A percentile compares a stretch with the other conserved stretches of the same genome.
Evolutionary conservation across 2,329 filamentous ascomycete genomes (phyloP).

Genomic region (Truncatella angustata): DNA sequence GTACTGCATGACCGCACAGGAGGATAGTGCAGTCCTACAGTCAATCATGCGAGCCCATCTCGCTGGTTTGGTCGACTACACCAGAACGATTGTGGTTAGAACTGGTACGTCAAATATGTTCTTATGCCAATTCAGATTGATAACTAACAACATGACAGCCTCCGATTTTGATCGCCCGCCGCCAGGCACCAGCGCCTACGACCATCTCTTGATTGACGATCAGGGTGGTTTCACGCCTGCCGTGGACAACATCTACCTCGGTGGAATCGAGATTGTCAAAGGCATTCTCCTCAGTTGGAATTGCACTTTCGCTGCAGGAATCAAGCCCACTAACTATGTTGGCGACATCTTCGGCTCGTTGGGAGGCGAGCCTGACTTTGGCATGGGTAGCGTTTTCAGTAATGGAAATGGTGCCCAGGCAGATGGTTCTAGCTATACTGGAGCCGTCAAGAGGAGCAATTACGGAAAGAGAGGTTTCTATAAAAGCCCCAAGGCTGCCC

Average conservation of each 20-base stretch:
- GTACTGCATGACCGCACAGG: slow-evolving; percentile 72
- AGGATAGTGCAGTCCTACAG: slow-evolving; percentile 69
- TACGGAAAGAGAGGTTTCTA: slow-evolving; percentile 3
- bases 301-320: slow-evolving; percentile 52
- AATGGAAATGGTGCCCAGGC: slow-evolving; percentile 3
- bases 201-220: slow-evolving; percentile 58
- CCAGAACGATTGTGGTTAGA: slow-evolving; percentile 65
- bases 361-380: slow-evolving; percentile 65
- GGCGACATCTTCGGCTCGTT: slow-evolving; percentile 71
- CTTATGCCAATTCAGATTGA: neutral
- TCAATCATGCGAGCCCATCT: slow-evolving; percentile 60
- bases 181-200: slow-evolving; percentile 50
- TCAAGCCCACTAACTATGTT: slow-evolving; percentile 62
- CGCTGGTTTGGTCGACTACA: slow-evolving; percentile 60
- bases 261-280: slow-evolving; percentile 62
- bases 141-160: slow-evolving; percentile 28
- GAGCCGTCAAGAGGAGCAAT: slow-evolving; percentile 7
- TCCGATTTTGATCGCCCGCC: slow-evolving; percentile 72
- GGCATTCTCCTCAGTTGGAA: slow-evolving; percentile 64
- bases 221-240: slow-evolving; percentile 65
- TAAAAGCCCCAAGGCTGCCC: slow-evolving; percentile 3
- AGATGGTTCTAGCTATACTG: slow-evolving; percentile 1
- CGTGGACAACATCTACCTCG: slow-evolving; percentile 64
- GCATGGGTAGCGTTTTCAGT: slow-evolving; percentile 39
- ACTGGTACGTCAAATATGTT: slow-evolving; percentile 38